phyloP scores from a whole-genome alignment of 2,329 filamentous ascomycete species.

The Aureobasidium melanogenum region DNA sequence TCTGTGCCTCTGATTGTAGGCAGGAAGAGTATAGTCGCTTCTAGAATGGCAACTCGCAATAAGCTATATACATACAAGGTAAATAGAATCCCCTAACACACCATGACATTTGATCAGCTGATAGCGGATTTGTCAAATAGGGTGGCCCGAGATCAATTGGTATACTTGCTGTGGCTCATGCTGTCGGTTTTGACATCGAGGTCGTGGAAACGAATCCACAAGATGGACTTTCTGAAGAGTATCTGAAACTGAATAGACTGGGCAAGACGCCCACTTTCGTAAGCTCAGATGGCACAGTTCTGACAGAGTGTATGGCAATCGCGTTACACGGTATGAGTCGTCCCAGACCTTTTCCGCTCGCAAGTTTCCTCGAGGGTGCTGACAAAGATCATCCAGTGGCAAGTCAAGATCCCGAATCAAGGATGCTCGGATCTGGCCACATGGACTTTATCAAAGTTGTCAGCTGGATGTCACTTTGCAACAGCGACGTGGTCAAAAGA shows the following conservation, averaged over 20 bases:
- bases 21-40: no score
- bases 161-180: constrained; percentile 90
- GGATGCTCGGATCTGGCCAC: constrained; percentile 98
- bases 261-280: constrained; percentile 89
- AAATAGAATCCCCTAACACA: background rate
- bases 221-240: constrained; percentile 61
- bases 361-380: background rate
- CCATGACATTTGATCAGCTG: background rate
- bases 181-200: constrained; percentile 88
- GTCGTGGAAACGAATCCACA: constrained; percentile 60
- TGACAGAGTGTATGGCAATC: constrained; percentile 87
- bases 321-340: constrained; percentile 74
- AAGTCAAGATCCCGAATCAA: constrained; percentile 36
- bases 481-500: constrained; percentile 44
- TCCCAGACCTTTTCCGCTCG: no score
- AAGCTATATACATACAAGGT: background rate
- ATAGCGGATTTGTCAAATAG: constrained; percentile 37
- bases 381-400: background rate
- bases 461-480: constrained; percentile 96
- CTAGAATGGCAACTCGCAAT: background rate
- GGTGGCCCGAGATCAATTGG: constrained; percentile 81
- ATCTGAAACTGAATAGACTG: constrained; percentile 74
- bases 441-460: constrained; percentile 98
- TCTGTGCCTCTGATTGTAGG: background rate
- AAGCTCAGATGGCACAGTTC: constrained; percentile 79